Base-by-base conservation (phyloP, 2,329 filamentous ascomycete genomes). In the Phaeomoniella chlamydospora region DNA sequence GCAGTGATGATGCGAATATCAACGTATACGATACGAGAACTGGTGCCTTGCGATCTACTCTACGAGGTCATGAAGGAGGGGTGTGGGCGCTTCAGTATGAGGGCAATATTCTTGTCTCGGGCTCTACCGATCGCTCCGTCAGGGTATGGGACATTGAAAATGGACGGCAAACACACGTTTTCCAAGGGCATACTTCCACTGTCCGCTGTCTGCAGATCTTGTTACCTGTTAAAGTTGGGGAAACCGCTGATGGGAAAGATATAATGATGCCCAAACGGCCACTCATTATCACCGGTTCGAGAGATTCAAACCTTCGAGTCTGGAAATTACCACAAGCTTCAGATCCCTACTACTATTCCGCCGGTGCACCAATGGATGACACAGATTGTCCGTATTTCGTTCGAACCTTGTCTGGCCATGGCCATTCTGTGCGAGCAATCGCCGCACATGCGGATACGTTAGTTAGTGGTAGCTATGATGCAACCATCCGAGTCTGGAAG, bases 71-170 rank as follows among this genome's bases (percentile, higher is more conserved):
- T 47, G 90, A 98, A 56, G 90, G 90, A 19, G 90, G 90, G 32
- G 90, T 98, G 1, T 98, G 90, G 90, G 90, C 90, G 18, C 62
- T 98, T 36, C 87, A 96, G 55, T 98, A 96, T 53, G 80, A 94
- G 52, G 88, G 87, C 35, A 94, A 96, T 52, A 85, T 83, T 12
- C 64, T 98, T 14, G 90, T 98, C 2, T 98, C 90, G 12, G 90
- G 90, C 2, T 94, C 87, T 4, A 98, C 90, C 0, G 90, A 98
- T 58, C 72, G 90, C 33, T 93, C 90, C 9, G 90, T 98, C n/a
- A 77, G 90, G n/a, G 88, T 98, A 0, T 98, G 90, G 90, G 88
- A 98, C 53, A 94, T 98, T 43, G 85, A 93, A 51, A 80, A 80
- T 48, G 90, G 87, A 1, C 73, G 82, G 32, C 94, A 88, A 56